phyloP scores from a whole-genome alignment of 176 grass and related monocot genomes.

The Bonia amplexicaulis region DNA sequence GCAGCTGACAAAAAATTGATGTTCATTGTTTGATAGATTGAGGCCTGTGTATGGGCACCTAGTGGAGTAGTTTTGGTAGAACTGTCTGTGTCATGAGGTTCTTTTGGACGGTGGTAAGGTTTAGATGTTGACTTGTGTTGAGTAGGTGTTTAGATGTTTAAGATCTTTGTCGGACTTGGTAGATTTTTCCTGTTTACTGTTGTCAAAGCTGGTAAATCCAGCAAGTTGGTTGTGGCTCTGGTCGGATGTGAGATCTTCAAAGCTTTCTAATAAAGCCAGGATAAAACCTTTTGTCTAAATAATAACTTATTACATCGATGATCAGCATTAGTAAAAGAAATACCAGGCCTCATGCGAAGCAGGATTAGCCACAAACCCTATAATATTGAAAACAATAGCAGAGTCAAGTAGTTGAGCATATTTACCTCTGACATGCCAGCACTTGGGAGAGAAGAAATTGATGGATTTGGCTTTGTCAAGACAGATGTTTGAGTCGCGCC shows the following conservation, averaged over 20 bases:
- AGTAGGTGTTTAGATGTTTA: background rate
- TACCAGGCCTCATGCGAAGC: background rate
- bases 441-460: constrained; percentile 58
- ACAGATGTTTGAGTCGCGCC: constrained; percentile 70
- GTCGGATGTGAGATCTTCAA: background rate
- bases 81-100: background rate
- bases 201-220: background rate
- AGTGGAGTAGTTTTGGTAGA: background rate
- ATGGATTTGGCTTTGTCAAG: constrained; percentile 66
- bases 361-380: background rate
- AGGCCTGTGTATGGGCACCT: background rate
- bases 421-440: constrained; percentile 81
- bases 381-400: background rate
- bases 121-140: background rate
- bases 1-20: background rate
- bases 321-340: background rate
- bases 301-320: background rate
- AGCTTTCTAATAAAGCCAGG: background rate
- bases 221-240: background rate
- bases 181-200: background rate
- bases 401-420: constrained; percentile 18
- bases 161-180: background rate
- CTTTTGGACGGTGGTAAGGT: background rate
- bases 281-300: background rate
- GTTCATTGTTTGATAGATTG: background rate